These are phyloP conservation scores for Malassezia restricta DNA, from an alignment of 1,284 basidiomycete genomes.

Conservation along the genomic window DNA sequence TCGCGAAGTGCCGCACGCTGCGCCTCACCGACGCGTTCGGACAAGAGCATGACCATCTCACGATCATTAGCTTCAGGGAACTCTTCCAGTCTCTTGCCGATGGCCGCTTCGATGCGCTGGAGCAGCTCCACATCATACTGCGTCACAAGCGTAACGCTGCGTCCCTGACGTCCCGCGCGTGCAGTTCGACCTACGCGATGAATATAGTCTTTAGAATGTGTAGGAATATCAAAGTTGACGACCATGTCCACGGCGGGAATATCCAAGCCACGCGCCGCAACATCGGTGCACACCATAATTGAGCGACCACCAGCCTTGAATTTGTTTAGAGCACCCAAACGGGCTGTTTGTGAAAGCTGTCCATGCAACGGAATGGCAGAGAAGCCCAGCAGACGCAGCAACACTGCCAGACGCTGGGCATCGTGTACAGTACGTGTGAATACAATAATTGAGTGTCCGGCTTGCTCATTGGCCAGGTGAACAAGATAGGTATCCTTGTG, in stretches of 20 bases:
- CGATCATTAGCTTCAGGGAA: conserved; percentile 68
- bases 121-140: conserved; percentile 97
- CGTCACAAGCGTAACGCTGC: conserved; percentile 87
- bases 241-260: conserved; percentile 93
- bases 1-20: conserved; percentile 69
- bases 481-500: conserved; percentile 88
- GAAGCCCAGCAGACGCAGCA: conserved; percentile 81
- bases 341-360: conserved; percentile 81
- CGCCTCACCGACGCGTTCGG: conserved; percentile 82
- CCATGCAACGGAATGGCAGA: conserved; percentile 92
- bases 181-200: conserved; percentile 96
- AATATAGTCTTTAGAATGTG: conserved; percentile 98
- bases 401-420: conserved; percentile 75
- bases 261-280: conserved; percentile 84
- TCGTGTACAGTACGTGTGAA: conserved; percentile 94
- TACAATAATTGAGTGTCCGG: conserved; percentile 85
- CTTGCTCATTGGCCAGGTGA: conserved; percentile 75
- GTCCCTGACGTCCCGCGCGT: conserved; percentile 85
- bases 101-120: conserved; percentile 69
- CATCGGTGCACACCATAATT: conserved; percentile 88
- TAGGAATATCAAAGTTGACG: conserved; percentile 95
- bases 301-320: conserved; percentile 89
- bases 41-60: conserved; percentile 75
- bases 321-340: conserved; percentile 85
- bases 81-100: conserved; percentile 80